A percentile compares a stretch with the other conserved stretches of the same genome.
These are phyloP conservation scores for Perilla frutescens DNA, from an alignment of 257 asterid species.

Conservation along the genomic window DNA sequence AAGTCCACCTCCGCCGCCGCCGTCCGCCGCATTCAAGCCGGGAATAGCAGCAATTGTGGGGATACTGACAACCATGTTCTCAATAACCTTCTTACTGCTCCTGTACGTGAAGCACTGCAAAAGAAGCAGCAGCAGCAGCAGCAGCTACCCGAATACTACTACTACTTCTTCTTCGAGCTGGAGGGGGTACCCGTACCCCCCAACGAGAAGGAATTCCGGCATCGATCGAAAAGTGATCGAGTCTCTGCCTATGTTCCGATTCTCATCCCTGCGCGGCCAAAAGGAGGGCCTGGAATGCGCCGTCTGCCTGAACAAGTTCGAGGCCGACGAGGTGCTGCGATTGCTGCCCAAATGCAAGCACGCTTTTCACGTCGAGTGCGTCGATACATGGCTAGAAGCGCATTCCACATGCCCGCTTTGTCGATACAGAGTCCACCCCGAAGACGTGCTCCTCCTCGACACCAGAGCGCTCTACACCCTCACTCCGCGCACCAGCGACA, in stretches of 20 bases:
- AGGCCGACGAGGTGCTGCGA: conserved; percentile 58
- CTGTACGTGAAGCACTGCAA: conserved; percentile 79
- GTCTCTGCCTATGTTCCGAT: conserved; percentile 74
- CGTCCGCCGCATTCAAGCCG: conserved; percentile 51
- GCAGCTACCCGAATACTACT: not conserved
- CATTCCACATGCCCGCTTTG: conserved; percentile 95
- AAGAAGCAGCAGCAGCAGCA: conserved; percentile 31
- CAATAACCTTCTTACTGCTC: conserved; percentile 62
- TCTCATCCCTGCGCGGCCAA: conserved; percentile 71
- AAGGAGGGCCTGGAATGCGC: conserved; percentile 88
- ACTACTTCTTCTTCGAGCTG: conserved; percentile 5
- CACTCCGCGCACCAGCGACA: conserved; percentile 33
- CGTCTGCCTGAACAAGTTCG: conserved; percentile 73
- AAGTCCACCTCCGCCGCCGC: conserved; percentile 32
- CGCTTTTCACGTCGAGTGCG: conserved; percentile 89
- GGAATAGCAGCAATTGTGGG: conserved; percentile 63
- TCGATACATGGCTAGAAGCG: conserved; percentile 89
- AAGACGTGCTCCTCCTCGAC: conserved; percentile 65
- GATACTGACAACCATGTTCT: conserved; percentile 61
- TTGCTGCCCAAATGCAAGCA: conserved; percentile 84
- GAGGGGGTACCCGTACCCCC: conserved; percentile 34
- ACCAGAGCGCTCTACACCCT: conserved; percentile 27
- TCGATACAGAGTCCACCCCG: conserved; percentile 82
- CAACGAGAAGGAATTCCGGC: conserved; percentile 59
- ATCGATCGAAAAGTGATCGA: conserved; percentile 57